Base-by-base conservation (phyloP, 352 stramenopile species). In the Phytophthora multivora region DNA sequence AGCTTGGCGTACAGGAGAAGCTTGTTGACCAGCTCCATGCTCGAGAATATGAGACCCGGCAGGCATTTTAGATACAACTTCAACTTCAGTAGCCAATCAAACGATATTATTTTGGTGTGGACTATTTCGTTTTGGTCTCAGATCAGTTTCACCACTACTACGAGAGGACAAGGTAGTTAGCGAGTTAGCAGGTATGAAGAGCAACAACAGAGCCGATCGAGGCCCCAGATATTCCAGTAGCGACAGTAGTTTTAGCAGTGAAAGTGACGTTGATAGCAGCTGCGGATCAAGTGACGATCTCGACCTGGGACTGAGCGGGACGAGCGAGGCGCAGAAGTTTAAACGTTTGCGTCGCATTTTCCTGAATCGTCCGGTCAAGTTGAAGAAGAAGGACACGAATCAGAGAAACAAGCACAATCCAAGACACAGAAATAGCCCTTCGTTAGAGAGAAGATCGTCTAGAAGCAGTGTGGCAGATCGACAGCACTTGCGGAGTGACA, bases 291-390 rank as follows among this genome's bases (percentile, higher is more conserved):
- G 51, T 18, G 68, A 70, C 11, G 45, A 38, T 45, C 28, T 63
- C 11, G 50, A 30, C 8, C 39, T 79, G 40, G 42, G 69, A 12
- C 50, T 73, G 25, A 39, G 62, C 13, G 57, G 77, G 39, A 81
- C 70, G 43, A 80, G 57, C 13, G 59, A 69, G 4, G 52, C 63
- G 18, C 69, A 62, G 16, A 88, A 87, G 28, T 73, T 91, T 39
- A 61, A 76, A 28, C 73, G 81, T 5, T 62, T 91, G 35, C 73
- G 81, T 10, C 81, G 81, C 45, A 91, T 91, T 51, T 91, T 89
- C 56, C 64, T 91, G 26, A 91, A 76, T 40, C 74, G 73, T n/a
- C 78, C 77, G 9, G 38, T 13, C 0, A 68, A 65, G 5, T 7
- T 2, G 0, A 73, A 58, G 46, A 66, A 58, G 48, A 25, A 51